Evolutionary conservation across 306 rosid species (phyloP).

Genomic region (Herpetospermum pedunculosum): DNA sequence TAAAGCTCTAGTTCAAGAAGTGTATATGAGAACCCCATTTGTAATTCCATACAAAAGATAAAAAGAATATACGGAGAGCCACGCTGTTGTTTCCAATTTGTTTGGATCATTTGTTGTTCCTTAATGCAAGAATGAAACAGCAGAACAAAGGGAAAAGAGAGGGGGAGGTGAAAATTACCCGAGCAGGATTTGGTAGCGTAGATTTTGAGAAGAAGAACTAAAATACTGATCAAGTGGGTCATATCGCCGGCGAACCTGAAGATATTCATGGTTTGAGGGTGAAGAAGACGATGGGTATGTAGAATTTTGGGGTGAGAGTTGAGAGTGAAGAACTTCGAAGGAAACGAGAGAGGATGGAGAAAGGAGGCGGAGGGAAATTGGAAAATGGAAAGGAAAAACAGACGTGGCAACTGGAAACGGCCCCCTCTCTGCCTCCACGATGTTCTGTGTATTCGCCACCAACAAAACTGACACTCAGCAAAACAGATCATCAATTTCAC

Average conservation of each 20-base stretch:
- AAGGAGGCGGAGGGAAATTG: neutral
- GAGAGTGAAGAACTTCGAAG: too few species aligned
- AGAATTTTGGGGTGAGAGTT: constrained; percentile 22
- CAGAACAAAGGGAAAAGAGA: neutral
- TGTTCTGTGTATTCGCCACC: neutral
- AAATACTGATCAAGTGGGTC: constrained; percentile 80
- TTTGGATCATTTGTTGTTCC: neutral
- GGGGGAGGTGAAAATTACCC: constrained; percentile 23
- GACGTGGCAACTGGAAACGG: constrained; percentile 29
- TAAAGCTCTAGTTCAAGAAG: neutral
- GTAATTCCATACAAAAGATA: neutral
- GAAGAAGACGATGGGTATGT: neutral
- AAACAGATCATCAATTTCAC: neutral
- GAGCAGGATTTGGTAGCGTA: constrained; percentile 95
- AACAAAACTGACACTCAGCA: neutral
- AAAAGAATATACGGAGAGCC: neutral
- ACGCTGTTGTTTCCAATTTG: neutral
- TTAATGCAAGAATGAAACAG: neutral
- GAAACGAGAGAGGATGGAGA: neutral
- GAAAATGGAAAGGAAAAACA: neutral
- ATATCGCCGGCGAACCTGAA: constrained; percentile 95
- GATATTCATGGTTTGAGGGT: constrained; percentile 48
- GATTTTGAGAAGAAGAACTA: constrained; percentile 86
- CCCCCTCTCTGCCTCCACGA: constrained; percentile 13
- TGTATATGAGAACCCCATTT: neutral